Conservation (phyloP, 305 asterid species). For the Fraxinus ornus region DNA sequence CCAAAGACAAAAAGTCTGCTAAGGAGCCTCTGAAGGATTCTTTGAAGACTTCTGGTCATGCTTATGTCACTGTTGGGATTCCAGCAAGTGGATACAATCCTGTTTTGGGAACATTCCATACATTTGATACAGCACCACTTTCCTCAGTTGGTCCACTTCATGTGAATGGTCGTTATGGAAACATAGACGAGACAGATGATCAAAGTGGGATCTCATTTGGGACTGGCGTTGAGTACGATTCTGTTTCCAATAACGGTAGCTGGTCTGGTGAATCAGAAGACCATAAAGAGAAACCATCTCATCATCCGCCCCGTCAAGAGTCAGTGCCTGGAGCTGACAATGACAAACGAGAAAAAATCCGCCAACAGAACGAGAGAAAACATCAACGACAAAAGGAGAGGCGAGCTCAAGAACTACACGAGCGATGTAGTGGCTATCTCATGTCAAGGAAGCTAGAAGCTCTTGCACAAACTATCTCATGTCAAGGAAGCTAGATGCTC, state of each 20-base stretch:
- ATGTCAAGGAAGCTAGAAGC: constrained; percentile 69
- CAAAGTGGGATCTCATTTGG: constrained; percentile 50
- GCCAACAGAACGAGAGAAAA: constrained; percentile 63
- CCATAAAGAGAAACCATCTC: constrained; percentile 47
- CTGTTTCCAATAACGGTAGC: constrained; percentile 70
- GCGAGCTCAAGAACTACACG: constrained; percentile 67
- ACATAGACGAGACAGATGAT: constrained; percentile 81
- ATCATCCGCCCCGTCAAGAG: constrained; percentile 29
- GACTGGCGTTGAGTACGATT: constrained; percentile 59
- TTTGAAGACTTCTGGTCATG: constrained; percentile 55
- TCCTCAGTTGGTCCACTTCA: constrained; percentile 54
- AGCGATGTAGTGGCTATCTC: constrained; percentile 60
- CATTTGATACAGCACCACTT: constrained; percentile 59
- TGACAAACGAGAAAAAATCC: constrained; percentile 61
- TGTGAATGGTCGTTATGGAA: constrained; percentile 68
- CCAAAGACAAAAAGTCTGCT: constrained; percentile 57
- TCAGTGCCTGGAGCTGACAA: constrained; percentile 60
- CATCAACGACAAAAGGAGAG: constrained; percentile 72
- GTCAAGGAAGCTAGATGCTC: too few species aligned
- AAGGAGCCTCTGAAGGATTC: constrained; percentile 55
- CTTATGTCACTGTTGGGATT: constrained; percentile 42
- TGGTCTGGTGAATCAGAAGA: constrained; percentile 69
- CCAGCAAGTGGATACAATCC: constrained; percentile 86
- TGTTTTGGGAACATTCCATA: constrained; percentile 64
- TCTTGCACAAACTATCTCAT: too few species aligned